Evolutionary conservation across 1,284 basidiomycete species (phyloP).

Genomic region (Microbotryum lychnidis-dioicae): DNA sequence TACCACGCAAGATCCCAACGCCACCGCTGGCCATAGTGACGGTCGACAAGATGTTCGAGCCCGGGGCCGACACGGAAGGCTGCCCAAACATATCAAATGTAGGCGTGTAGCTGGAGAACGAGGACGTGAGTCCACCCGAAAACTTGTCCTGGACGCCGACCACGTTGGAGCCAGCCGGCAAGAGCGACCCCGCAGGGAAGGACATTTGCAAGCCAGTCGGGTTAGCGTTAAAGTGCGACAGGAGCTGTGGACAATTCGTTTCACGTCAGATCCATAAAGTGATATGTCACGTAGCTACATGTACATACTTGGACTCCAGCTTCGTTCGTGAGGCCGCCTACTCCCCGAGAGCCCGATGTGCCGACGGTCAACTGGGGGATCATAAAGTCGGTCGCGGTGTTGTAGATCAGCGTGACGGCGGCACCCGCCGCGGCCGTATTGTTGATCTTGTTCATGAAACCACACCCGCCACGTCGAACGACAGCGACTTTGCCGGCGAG

Average conservation of each 20-base stretch:
- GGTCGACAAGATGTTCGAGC: conserved; percentile 54
- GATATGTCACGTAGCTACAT: background rate
- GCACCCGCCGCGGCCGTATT: conserved; percentile 20
- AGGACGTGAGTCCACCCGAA: conserved; percentile 51
- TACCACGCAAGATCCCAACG: conserved; percentile 46
- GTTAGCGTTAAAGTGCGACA: conserved; percentile 1
- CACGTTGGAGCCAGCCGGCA: background rate
- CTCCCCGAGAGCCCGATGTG: conserved; percentile 2
- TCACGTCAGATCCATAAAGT: background rate
- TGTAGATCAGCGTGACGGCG: conserved; percentile 20
- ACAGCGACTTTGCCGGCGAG: conserved; percentile 48
- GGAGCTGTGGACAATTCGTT: conserved; percentile 6
- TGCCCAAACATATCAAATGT: conserved; percentile 55
- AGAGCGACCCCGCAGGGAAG: conserved; percentile 15
- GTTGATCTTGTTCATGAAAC: conserved; percentile 22
- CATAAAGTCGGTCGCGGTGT: conserved; percentile 7
- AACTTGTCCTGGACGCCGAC: conserved; percentile 41
- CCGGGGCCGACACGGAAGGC: conserved; percentile 54
- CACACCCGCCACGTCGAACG: conserved; percentile 49
- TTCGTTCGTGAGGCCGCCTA: conserved; percentile 15
- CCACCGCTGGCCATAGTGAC: conserved; percentile 47
- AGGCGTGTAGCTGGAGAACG: conserved; percentile 54
- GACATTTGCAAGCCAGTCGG: background rate
- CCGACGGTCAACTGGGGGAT: conserved; percentile 22
- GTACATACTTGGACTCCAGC: conserved; percentile 7